Evolutionary conservation across 2,329 filamentous ascomycete species (phyloP), one percentile per base, ranked within the genome.

Genomic region (Penicillium occitanis): DNA sequence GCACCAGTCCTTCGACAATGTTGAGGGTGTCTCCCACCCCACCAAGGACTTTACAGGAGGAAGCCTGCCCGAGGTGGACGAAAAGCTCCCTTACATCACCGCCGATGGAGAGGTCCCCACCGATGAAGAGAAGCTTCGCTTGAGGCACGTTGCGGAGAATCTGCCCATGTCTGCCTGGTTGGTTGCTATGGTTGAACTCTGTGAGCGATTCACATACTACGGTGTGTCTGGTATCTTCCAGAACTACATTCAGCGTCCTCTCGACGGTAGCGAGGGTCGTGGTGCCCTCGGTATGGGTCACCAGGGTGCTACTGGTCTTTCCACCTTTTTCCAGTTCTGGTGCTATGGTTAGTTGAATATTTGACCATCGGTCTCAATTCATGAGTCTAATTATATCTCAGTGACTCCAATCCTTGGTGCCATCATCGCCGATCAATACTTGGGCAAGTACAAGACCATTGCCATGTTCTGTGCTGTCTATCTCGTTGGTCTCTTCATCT

Each of bases 381-480:
- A 13, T 25, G 10, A 19, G 42, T 44, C 42, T 48, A 51, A 30
- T 42, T 2, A 28, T 14, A 50, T 17, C 2, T 33, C 19, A 78
- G 75, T 86, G 40, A 85, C 84, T n/a, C 86, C 87, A 3, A 84
- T 88, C 42, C 64, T 85, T 28, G 84, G 86, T 74, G 87, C 85
- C 59, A 83, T 86, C 64, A 73, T 88, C 64, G 85, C 87, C 28
- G 87, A 89, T 72, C 83, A 85, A 44, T 87, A 86, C 73, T 78
- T 87, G 17, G 87, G 87, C 64, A 85, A 87, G 70, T 88, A 85
- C 76, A 86, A 85, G 73, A 86, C 87, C 2, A 85, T 89, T 53
- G 74, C 85, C 46, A 73, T 63, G 19, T 66, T 66, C 65, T 66
- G 65, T 14, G 65, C 30, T 37, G 65, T 66, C 25, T 66, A 66